These are phyloP conservation scores for Purpureocillium takamizusanense DNA, from an alignment of 2,329 filamentous ascomycete genomes.

Conservation along the genomic window DNA sequence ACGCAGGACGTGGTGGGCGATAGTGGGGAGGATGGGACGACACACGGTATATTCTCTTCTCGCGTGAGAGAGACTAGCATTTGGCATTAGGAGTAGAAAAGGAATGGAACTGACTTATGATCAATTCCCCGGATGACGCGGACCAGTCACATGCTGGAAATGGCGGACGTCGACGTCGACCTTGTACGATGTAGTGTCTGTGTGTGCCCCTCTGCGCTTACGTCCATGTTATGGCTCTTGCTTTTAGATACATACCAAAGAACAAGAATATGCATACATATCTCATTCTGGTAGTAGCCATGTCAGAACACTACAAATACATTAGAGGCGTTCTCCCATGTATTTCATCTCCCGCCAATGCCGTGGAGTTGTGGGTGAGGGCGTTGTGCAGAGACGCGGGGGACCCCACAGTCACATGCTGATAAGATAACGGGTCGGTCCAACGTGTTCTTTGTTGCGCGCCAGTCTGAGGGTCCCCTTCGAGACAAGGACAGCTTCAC, in stretches of 20 bases:
- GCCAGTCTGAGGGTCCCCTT: too few relatives aligned
- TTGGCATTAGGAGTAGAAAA: conserved; percentile 27
- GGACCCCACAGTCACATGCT: conserved; percentile 20
- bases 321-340: too few relatives aligned
- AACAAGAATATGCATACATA: too few relatives aligned
- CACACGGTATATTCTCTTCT: conserved; percentile 7
- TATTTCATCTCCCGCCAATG: too few relatives aligned
- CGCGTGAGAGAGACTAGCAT: conserved; percentile 22
- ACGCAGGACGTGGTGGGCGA: conserved; percentile 2
- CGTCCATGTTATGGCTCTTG: too few relatives aligned
- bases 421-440: conserved; percentile 26
- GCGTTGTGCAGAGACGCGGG: not conserved
- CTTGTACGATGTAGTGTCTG: too few relatives aligned
- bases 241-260: too few relatives aligned
- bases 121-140: not conserved
- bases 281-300: too few relatives aligned
- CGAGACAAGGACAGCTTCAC: not conserved
- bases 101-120: conserved; percentile 22
- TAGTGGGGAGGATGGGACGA: conserved; percentile 8
- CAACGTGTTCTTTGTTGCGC: conserved; percentile 22
- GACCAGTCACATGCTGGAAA: not conserved
- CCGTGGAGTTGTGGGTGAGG: too few relatives aligned
- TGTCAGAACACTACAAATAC: too few relatives aligned
- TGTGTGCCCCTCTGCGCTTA: too few relatives aligned
- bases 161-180: too few relatives aligned